A percentile compares a stretch with the other conserved stretches of the same genome.
Evolutionary conservation across 2,329 filamentous ascomycete genomes (phyloP).

Genomic region (Trichoderma sp.): DNA sequence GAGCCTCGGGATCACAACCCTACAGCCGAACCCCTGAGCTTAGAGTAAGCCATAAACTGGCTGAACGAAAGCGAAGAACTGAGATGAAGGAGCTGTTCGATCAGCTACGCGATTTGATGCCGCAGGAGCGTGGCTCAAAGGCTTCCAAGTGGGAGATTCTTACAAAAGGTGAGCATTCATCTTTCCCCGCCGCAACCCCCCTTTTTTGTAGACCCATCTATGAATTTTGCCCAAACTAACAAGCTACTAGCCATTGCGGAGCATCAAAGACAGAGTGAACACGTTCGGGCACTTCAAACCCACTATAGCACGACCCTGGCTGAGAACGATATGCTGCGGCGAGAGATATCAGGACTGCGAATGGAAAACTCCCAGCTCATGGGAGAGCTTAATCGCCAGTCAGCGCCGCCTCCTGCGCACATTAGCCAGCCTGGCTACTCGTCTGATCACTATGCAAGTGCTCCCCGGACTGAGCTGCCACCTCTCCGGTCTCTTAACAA

Average conservation of each 20-base stretch:
- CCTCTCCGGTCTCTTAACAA: slow-evolving; percentile 59
- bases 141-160: slow-evolving; percentile 90
- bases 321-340: slow-evolving; percentile 55
- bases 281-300: slow-evolving; percentile 51
- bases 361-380: slow-evolving; percentile 55
- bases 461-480: slow-evolving; percentile 56
- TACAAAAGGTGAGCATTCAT: slow-evolving; percentile 68
- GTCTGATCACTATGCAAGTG: slow-evolving; percentile 39
- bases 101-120: slow-evolving; percentile 75
- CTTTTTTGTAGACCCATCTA: not conserved
- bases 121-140: slow-evolving; percentile 79
- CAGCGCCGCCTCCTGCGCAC: slow-evolving; percentile 34
- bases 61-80: slow-evolving; percentile 79
- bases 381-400: slow-evolving; percentile 39
- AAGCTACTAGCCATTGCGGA: slow-evolving; percentile 60
- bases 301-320: slow-evolving; percentile 48
- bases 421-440: slow-evolving; percentile 36
- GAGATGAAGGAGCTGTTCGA: slow-evolving; percentile 91
- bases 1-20: slow-evolving; percentile 64
- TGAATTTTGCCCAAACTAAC: slow-evolving; percentile 27
- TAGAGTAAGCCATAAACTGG: slow-evolving; percentile 81
- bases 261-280: slow-evolving; percentile 59
- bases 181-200: too few relatives aligned
- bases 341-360: slow-evolving; percentile 53
- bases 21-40: slow-evolving; percentile 84